A percentile compares a stretch with the other conserved stretches of the same genome.
Evolutionary conservation across 2,329 filamentous ascomycete genomes (phyloP).

Genomic region (Aquanectria penicillioides): DNA sequence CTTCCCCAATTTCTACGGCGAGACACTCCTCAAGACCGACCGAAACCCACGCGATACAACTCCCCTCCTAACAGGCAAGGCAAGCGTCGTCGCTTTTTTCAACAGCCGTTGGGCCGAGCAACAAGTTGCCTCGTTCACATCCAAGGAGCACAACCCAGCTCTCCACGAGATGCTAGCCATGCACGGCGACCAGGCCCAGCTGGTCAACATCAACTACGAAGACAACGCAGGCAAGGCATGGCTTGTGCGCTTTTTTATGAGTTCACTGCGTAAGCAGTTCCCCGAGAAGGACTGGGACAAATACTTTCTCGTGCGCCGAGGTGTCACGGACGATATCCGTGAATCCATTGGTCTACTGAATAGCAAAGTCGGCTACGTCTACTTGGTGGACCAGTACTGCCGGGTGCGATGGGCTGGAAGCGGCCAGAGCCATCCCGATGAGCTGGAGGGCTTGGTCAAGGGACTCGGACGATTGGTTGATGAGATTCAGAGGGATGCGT

Average conservation of each 20-base stretch:
- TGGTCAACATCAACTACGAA: constrained; percentile 89
- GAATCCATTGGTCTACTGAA: constrained; percentile 80
- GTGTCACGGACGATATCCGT: constrained; percentile 68
- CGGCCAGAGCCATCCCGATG: constrained; percentile 71
- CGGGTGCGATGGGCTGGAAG: constrained; percentile 96
- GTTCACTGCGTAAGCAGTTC: constrained; percentile 60
- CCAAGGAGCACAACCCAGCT: constrained; percentile 72
- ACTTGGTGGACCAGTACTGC: constrained; percentile 87
- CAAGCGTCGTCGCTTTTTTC: constrained; percentile 84
- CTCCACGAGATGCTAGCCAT: constrained; percentile 70
- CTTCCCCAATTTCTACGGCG: constrained; percentile 91
- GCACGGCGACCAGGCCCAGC: constrained; percentile 69
- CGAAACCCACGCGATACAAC: constrained; percentile 74
- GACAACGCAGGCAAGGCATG: constrained; percentile 76
- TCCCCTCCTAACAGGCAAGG: constrained; percentile 74
- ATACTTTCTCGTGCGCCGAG: constrained; percentile 70
- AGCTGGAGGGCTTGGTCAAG: constrained; percentile 73
- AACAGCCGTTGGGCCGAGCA: constrained; percentile 86
- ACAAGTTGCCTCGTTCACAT: constrained; percentile 79
- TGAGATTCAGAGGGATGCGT: constrained; percentile 59
- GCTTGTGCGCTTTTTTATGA: constrained; percentile 67
- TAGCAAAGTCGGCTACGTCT: constrained; percentile 92
- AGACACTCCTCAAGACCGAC: constrained; percentile 72
- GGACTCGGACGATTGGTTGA: constrained; percentile 70
- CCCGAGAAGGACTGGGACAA: constrained; percentile 64